These are phyloP conservation scores for Ceratocystis lukuohia DNA, from an alignment of 2,329 filamentous ascomycete species.

Conservation along the genomic window DNA sequence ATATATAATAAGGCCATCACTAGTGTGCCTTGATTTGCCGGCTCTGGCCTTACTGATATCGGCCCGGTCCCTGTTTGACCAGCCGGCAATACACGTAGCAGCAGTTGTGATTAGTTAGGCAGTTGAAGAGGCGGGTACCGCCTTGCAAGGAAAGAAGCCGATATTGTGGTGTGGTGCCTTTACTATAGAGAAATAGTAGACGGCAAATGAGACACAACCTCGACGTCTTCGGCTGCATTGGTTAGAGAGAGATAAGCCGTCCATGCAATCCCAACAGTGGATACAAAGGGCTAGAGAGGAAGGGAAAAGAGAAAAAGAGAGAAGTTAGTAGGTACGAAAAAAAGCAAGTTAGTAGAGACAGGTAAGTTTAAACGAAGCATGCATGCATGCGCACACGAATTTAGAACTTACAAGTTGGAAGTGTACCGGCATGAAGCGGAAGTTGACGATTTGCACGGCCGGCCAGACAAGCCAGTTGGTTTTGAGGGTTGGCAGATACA, in stretches of 20 bases:
- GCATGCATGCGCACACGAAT: no score
- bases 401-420: slow-evolving; percentile 72
- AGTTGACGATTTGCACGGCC: slow-evolving; percentile 90
- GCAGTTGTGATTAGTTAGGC: neutral
- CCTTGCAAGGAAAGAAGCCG: no score
- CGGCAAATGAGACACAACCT: neutral
- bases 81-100: neutral
- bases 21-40: neutral
- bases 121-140: no score
- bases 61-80: slow-evolving; percentile 9
- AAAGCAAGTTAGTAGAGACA: no score
- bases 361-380: no score
- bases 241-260: slow-evolving; percentile 89
- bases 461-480: slow-evolving; percentile 96
- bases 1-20: neutral
- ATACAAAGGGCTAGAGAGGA: slow-evolving; percentile 68
- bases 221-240: slow-evolving; percentile 65
- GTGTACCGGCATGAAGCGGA: slow-evolving; percentile 84
- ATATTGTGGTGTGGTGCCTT: neutral
- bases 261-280: slow-evolving; percentile 91
- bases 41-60: neutral
- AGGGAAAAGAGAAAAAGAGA: neutral
- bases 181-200: neutral
- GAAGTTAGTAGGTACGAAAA: neutral
- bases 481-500: slow-evolving; percentile 87